Base-by-base conservation (phyloP, 306 rosid species). In the Prunus mume region DNA sequence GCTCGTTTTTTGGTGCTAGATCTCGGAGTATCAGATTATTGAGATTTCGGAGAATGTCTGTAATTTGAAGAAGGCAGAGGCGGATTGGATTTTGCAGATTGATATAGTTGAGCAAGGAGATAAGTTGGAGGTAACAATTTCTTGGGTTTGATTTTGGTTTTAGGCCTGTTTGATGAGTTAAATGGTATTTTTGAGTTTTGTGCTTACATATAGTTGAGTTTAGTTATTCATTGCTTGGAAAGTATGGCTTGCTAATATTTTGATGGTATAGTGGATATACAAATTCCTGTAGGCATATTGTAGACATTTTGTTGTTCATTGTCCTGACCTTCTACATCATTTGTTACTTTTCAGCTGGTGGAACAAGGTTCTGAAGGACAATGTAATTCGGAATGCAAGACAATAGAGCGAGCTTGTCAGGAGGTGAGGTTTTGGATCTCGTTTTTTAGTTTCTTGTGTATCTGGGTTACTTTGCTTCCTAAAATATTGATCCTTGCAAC, bases 381-480 rank as follows among this genome's bases (percentile, higher is more conserved):
- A 69, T 95, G 98, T 86, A 87, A 95, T 81, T 95, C 98, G 14
- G 90, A 95, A 85, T 95, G 98, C 91, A 95, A 95, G 88, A 95
- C 98, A 2, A 87, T 92, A 56, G 95, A 92, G 85, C 90, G 96
- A 80, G 89, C 97, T 43, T 95, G 99, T 75, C 97, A 90, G 65
- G 99, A 90, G 84, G 99, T 90, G 55, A 65, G 73, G 27, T 57
- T 76, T 76, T 51, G 79, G 19, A 12, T 12, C 75, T 51, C 20
- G 15, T 45, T 74, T 75, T 45, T 14, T 52, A 68, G 72, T 25
- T 43, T 69, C 19, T 51, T 27, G 61, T 22, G 41, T 24, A 12
- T 55, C 52, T 7, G 65, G 60, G 65, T 5, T 10, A n/a, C n/a
- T 71, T 11, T 34, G 18, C 56, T 32, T 30, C 30, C 64, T n/a